These are phyloP conservation scores for Auricularia auricula-judae DNA, from an alignment of 768 basidiomycete genomes.

Conservation along the genomic window DNA sequence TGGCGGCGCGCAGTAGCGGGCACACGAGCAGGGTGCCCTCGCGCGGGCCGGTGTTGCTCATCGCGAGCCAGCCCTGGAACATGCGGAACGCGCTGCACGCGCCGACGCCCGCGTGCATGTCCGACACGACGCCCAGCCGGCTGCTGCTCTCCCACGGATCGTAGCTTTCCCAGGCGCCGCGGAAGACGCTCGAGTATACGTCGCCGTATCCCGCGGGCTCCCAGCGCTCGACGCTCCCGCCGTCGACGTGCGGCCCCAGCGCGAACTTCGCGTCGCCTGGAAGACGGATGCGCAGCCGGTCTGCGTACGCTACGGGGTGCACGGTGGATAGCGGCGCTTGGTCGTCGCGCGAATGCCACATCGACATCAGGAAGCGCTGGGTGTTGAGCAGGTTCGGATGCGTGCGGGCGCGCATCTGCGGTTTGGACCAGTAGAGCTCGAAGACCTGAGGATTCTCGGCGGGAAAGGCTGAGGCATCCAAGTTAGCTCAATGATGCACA, in stretches of 20 bases:
- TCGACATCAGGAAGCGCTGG: slow-evolving; percentile 43
- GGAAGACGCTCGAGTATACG: background rate
- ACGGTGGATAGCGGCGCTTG: slow-evolving; percentile 33
- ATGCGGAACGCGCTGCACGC: background rate
- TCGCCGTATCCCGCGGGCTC: background rate
- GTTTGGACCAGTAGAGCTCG: slow-evolving; percentile 58
- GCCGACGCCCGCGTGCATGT: background rate
- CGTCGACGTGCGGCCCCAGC: slow-evolving; percentile 41
- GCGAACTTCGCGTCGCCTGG: slow-evolving; percentile 62
- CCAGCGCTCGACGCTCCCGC: background rate
- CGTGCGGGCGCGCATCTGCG: slow-evolving; percentile 57
- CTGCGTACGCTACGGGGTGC: slow-evolving; percentile 65
- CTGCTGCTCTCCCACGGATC: background rate
- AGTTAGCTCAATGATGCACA: background rate
- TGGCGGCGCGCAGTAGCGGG: slow-evolving; percentile 41
- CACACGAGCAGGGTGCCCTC: slow-evolving; percentile 59
- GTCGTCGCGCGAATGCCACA: slow-evolving; percentile 46
- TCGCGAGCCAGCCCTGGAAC: slow-evolving; percentile 33
- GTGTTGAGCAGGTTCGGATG: slow-evolving; percentile 48
- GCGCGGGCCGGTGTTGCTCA: slow-evolving; percentile 40
- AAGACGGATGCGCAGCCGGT: slow-evolving; percentile 60
- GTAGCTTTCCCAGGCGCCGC: background rate
- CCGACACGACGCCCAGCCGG: background rate
- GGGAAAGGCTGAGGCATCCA: slow-evolving; percentile 38
- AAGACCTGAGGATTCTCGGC: slow-evolving; percentile 57